These are phyloP conservation scores for Ophiosphaerella herpotricha DNA, from an alignment of 2,329 filamentous ascomycete species.

Conservation along the genomic window DNA sequence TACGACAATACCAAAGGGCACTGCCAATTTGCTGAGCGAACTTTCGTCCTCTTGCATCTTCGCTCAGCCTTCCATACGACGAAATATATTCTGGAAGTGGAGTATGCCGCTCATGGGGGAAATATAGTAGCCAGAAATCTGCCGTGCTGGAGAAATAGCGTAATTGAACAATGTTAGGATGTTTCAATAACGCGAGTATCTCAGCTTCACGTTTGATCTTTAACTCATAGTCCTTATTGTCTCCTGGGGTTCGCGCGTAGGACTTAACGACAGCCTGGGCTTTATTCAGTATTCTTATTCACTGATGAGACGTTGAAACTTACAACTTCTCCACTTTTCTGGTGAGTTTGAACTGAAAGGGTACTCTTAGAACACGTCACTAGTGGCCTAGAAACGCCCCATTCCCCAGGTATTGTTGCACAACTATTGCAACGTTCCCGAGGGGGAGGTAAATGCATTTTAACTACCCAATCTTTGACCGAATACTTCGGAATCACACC, in stretches of 20 bases:
- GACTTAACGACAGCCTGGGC: neutral
- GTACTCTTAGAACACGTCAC: neutral
- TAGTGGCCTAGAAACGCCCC: neutral
- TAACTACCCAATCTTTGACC: neutral
- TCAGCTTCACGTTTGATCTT: neutral
- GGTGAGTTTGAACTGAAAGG: neutral
- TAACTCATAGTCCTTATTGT: neutral
- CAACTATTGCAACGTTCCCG: neutral
- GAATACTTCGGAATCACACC: neutral
- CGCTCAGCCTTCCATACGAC: neutral
- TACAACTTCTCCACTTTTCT: neutral
- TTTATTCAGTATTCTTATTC: neutral
- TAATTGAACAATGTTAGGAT: neutral
- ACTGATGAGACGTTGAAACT: neutral
- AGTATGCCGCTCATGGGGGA: neutral
- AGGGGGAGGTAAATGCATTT: neutral
- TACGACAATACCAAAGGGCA: neutral
- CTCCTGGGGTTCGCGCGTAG: neutral
- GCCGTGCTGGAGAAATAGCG: neutral
- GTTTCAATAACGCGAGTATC: neutral
- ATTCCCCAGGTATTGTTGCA: neutral
- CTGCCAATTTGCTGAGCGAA: neutral
- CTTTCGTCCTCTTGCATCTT: neutral
- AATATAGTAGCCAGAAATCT: neutral
- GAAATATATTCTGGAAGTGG: neutral